These are phyloP conservation scores for Euphorbia peplus DNA, from an alignment of 345 rosid genomes.

Conservation along the genomic window DNA sequence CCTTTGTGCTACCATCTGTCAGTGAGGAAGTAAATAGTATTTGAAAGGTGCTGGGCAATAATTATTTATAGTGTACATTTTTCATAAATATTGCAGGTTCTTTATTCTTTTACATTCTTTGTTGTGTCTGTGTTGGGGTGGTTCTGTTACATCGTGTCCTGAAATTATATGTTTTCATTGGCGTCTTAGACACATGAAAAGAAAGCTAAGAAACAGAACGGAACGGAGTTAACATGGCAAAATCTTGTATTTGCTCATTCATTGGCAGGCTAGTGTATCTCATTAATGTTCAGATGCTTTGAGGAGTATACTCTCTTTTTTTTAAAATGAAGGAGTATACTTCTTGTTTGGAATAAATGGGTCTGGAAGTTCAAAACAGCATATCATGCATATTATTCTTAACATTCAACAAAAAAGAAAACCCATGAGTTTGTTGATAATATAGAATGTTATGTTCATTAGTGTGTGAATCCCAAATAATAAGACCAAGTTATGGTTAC, in stretches of 20 bases:
- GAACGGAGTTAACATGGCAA: not conserved
- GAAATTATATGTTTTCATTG: not conserved
- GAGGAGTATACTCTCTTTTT: not conserved
- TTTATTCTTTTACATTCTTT: not conserved
- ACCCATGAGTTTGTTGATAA: not conserved
- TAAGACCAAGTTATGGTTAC: not conserved
- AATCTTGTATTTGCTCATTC: not conserved
- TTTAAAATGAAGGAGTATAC: not conserved
- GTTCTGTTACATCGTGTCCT: not conserved
- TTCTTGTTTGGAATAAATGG: not conserved
- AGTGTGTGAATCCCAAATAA: not conserved
- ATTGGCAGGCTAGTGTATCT: conserved; percentile 4
- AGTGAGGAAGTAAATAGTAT: too few relatives aligned
- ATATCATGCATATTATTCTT: not conserved
- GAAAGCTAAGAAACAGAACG: not conserved
- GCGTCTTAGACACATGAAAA: not conserved
- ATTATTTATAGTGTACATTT: not conserved
- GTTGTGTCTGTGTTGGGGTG: not conserved
- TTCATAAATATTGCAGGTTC: not conserved
- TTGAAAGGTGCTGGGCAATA: not conserved
- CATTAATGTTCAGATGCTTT: not conserved
- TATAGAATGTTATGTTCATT: not conserved
- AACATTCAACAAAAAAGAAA: not conserved
- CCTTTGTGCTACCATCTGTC: not conserved
- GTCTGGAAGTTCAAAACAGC: not conserved